phyloP scores from a whole-genome alignment of 2,329 filamentous ascomycete species.

The Teratosphaeria viscida region DNA sequence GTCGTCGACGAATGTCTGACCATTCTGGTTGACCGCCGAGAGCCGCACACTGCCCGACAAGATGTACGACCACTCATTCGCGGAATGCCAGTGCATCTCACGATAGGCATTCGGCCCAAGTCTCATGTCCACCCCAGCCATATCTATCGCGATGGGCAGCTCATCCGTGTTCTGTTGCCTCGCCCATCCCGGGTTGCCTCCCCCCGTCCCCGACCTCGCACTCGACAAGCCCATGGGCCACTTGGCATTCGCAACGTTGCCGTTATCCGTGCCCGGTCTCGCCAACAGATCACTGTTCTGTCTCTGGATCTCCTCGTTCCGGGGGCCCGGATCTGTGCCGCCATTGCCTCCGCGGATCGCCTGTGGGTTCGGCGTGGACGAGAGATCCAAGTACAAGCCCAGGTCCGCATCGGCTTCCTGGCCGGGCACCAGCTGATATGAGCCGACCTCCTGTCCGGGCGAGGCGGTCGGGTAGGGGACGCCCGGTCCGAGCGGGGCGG shows the following conservation, averaged over 20 bases:
- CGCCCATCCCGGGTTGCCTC: slow-evolving; percentile 59
- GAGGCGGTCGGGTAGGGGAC: not conserved
- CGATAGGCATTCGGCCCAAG: slow-evolving; percentile 23
- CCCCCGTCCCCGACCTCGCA: slow-evolving; percentile 25
- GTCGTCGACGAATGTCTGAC: slow-evolving; percentile 1
- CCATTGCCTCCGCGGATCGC: slow-evolving; percentile 28
- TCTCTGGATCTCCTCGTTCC: slow-evolving; percentile 26
- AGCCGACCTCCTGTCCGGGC: slow-evolving; percentile 1
- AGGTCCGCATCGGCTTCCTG: slow-evolving; percentile 28
- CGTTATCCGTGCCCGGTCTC: slow-evolving; percentile 29
- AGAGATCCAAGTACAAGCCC: slow-evolving; percentile 30
- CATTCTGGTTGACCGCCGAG: not conserved
- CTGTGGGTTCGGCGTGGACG: slow-evolving; percentile 30
- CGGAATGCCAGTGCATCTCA: slow-evolving; percentile 26
- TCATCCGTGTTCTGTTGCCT: slow-evolving; percentile 60
- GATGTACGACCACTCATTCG: slow-evolving; percentile 23
- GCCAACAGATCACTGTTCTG: slow-evolving; percentile 31
- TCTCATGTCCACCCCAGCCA: slow-evolving; percentile 36
- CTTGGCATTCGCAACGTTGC: slow-evolving; percentile 30
- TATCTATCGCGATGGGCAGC: slow-evolving; percentile 16
- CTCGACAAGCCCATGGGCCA: slow-evolving; percentile 20
- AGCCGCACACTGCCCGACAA: slow-evolving; percentile 20
- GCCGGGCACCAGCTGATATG: slow-evolving; percentile 27
- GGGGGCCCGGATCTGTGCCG: slow-evolving; percentile 18
- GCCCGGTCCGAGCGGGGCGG: not conserved